phyloP scores from a whole-genome alignment of 2,329 filamentous ascomycete genomes.

The Pestalotiopsis sp. region DNA sequence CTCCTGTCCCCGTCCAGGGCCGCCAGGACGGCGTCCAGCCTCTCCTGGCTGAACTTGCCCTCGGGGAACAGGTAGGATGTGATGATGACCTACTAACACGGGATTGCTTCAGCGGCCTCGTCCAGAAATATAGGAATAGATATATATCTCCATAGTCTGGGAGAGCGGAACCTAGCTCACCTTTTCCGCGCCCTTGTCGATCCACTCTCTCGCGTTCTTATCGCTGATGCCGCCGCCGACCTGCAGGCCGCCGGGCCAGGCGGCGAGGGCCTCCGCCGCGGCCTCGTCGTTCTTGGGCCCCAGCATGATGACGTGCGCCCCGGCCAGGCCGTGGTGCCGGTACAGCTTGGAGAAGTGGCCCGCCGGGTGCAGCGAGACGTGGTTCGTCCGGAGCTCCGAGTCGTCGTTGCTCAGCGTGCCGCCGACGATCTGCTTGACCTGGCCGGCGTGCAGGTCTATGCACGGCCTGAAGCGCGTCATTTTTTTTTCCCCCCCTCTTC shows the following conservation, averaged over 20 bases:
- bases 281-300: slow-evolving; percentile 83
- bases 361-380: slow-evolving; percentile 81
- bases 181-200: slow-evolving; percentile 85
- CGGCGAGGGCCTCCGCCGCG: slow-evolving; percentile 71
- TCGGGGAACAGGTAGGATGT: slow-evolving; percentile 92
- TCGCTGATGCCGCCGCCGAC: slow-evolving; percentile 93
- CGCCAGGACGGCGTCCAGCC: slow-evolving; percentile 72
- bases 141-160: not conserved
- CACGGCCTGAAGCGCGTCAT: slow-evolving; percentile 97
- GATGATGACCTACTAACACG: slow-evolving; percentile 77
- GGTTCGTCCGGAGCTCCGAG: slow-evolving; percentile 80
- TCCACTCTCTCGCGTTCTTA: slow-evolving; percentile 81
- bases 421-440: slow-evolving; percentile 98
- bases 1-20: slow-evolving; percentile 72
- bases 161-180: slow-evolving; percentile 43
- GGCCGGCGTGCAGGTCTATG: slow-evolving; percentile 95
- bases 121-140: too few species aligned
- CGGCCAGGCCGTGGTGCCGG: slow-evolving; percentile 68
- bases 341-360: slow-evolving; percentile 82
- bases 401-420: slow-evolving; percentile 77
- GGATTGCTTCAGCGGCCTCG: not conserved
- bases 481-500: slow-evolving; percentile 17
- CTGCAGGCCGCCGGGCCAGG: slow-evolving; percentile 81
- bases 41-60: slow-evolving; percentile 75
- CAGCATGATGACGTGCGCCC: slow-evolving; percentile 96